Evolutionary conservation across 495 filamentous ascomycete species (phyloP).

Genomic region (Daldinia caldariorum): DNA sequence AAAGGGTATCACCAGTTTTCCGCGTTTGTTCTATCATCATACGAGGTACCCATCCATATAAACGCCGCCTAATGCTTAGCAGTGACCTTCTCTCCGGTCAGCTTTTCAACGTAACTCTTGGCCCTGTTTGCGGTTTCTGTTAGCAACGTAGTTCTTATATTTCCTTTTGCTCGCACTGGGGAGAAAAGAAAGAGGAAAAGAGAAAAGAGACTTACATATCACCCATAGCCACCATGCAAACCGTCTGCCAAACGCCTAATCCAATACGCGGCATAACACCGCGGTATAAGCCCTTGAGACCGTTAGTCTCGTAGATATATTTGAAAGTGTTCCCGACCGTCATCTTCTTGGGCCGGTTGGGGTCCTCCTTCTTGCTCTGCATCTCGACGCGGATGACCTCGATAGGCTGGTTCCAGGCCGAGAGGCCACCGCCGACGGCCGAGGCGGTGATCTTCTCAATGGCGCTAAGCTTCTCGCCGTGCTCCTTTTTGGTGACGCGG

Average conservation of each 20-base stretch:
- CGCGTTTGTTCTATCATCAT: conserved; percentile 27
- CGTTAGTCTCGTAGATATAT: conserved; percentile 92
- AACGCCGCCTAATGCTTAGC: conserved; percentile 86
- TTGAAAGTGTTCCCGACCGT: conserved; percentile 91
- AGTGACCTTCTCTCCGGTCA: conserved; percentile 92
- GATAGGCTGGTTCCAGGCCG: conserved; percentile 99
- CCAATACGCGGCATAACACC: conserved; percentile 94
- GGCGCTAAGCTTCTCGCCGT: conserved; percentile 76
- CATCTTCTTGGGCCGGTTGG: conserved; percentile 98
- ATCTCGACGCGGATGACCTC: conserved; percentile 99
- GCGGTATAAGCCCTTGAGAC: conserved; percentile 92
- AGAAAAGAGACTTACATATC: conserved; percentile 80
- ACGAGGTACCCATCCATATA: conserved; percentile 28
- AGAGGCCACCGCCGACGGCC: conserved; percentile 88
- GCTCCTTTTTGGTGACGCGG: conserved; percentile 79
- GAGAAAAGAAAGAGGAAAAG: conserved; percentile 40
- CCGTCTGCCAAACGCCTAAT: conserved; percentile 97
- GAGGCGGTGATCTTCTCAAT: conserved; percentile 91
- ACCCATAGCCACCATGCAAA: conserved; percentile 99
- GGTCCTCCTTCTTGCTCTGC: conserved; percentile 98
- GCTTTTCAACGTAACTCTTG: conserved; percentile 95
- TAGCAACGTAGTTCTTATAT: conserved; percentile 29
- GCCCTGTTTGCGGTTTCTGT: conserved; percentile 68
- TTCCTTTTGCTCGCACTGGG: neutral
- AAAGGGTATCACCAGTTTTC: neutral